These are phyloP conservation scores for Euphorbia lathyris DNA, from an alignment of 345 rosid genomes.

Conservation along the genomic window DNA sequence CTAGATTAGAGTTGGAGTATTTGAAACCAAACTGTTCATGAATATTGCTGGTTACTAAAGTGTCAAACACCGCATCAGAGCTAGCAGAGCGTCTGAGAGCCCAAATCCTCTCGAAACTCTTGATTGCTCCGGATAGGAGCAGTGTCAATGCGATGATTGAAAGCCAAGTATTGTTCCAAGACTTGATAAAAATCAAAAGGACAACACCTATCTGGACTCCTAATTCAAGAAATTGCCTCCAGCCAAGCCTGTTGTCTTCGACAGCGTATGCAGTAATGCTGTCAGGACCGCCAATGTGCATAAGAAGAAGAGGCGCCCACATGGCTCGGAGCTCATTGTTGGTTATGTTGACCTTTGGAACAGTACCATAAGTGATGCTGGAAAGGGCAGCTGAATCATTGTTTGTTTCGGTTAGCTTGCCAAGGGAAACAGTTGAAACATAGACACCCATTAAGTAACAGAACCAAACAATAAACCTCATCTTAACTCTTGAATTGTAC, in stretches of 20 bases:
- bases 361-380: not conserved
- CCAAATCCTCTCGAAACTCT: slow-evolving; percentile 13
- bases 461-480: slow-evolving; percentile 12
- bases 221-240: slow-evolving; percentile 18
- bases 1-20: slow-evolving; percentile 2
- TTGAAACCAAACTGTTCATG: not conserved
- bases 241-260: slow-evolving; percentile 23
- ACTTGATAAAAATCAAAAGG: slow-evolving; percentile 6
- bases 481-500: not conserved
- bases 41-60: not conserved
- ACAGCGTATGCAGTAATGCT: slow-evolving; percentile 24
- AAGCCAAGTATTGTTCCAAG: slow-evolving; percentile 20
- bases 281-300: slow-evolving; percentile 25
- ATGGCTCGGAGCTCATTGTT: slow-evolving; percentile 9
- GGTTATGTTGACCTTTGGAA: slow-evolving; percentile 5
- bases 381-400: not conserved
- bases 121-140: slow-evolving; percentile 17
- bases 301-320: slow-evolving; percentile 26
- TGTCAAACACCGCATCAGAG: not conserved
- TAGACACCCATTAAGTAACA: slow-evolving; percentile 21
- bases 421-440: slow-evolving; percentile 19
- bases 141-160: slow-evolving; percentile 16
- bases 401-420: slow-evolving; percentile 23
- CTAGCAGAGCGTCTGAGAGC: slow-evolving; percentile 14
- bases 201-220: slow-evolving; percentile 6